Conservation (phyloP, 805 yeast genomes). For the Kazachstania psychrophila region DNA sequence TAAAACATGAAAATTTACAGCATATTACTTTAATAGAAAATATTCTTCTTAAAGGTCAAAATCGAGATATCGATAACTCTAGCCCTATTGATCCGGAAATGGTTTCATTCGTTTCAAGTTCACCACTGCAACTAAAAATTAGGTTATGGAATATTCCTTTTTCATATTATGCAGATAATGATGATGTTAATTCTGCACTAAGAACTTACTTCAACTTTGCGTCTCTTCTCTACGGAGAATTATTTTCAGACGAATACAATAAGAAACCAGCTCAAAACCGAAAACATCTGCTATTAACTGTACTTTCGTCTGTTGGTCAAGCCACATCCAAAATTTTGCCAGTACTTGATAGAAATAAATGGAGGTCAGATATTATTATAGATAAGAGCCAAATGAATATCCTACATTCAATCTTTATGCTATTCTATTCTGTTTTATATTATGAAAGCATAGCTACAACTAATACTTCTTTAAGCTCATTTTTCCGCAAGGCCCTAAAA, state of each 20-base stretch:
- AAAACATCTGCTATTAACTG: slow-evolving; percentile 36
- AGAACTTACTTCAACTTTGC: slow-evolving; percentile 46
- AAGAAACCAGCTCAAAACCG: slow-evolving; percentile 29
- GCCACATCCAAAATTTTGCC: slow-evolving; percentile 35
- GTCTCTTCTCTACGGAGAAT: slow-evolving; percentile 34
- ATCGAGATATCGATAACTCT: not conserved
- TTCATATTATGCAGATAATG: slow-evolving; percentile 37
- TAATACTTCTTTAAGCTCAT: slow-evolving; percentile 33
- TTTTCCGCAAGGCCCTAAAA: slow-evolving; percentile 35
- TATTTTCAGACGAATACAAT: slow-evolving; percentile 23
- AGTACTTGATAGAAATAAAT: slow-evolving; percentile 17
- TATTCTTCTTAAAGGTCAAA: slow-evolving; percentile 32
- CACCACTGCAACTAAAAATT: slow-evolving; percentile 58
- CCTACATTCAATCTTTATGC: slow-evolving; percentile 28
- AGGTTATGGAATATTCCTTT: slow-evolving; percentile 70
- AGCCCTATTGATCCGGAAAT: slow-evolving; percentile 39
- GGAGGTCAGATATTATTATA: slow-evolving; percentile 29
- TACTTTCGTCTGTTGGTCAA: slow-evolving; percentile 39
- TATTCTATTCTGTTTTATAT: slow-evolving; percentile 41
- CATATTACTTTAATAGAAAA: slow-evolving; percentile 36
- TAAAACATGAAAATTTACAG: slow-evolving; percentile 18
- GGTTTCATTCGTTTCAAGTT: slow-evolving; percentile 46
- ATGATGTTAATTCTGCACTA: slow-evolving; percentile 31
- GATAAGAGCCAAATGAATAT: slow-evolving; percentile 10
- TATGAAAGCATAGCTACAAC: slow-evolving; percentile 42